A percentile compares a stretch with the other conserved stretches of the same genome.
phyloP scores from a whole-genome alignment of 257 asterid species.

The Ballota nigra region DNA sequence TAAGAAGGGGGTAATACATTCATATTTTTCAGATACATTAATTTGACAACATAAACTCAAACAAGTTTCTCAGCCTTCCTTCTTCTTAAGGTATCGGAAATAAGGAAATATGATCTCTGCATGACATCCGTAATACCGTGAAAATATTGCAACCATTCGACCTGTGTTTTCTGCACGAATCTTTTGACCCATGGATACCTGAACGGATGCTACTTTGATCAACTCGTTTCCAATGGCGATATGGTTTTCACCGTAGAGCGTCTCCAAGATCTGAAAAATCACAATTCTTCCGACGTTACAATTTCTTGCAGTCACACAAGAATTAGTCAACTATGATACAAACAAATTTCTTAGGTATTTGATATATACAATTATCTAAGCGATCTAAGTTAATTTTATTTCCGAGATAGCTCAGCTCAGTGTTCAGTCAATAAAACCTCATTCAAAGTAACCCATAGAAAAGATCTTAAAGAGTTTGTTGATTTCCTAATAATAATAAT shows the following conservation, averaged over 20 bases:
- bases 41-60: too few relatives aligned
- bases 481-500: background rate
- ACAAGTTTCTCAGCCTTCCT: conserved; percentile 19
- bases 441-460: too few relatives aligned
- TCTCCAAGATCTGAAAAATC: conserved; percentile 64
- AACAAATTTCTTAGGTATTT: background rate
- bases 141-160: conserved; percentile 44
- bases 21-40: too few relatives aligned
- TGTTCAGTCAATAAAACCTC: too few relatives aligned
- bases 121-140: conserved; percentile 67
- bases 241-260: conserved; percentile 67
- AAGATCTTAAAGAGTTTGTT: background rate
- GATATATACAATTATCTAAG: background rate
- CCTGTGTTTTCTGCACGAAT: conserved; percentile 32
- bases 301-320: too few relatives aligned
- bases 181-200: conserved; percentile 40
- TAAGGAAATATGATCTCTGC: conserved; percentile 53
- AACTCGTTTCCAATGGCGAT: conserved; percentile 78
- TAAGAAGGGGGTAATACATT: too few relatives aligned
- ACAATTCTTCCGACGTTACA: background rate
- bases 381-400: background rate
- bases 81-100: conserved; percentile 31
- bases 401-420: too few relatives aligned
- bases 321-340: background rate
- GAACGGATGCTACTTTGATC: conserved; percentile 72